These are phyloP conservation scores for Arabis alpina DNA, from an alignment of 345 rosid genomes.

Conservation along the genomic window DNA sequence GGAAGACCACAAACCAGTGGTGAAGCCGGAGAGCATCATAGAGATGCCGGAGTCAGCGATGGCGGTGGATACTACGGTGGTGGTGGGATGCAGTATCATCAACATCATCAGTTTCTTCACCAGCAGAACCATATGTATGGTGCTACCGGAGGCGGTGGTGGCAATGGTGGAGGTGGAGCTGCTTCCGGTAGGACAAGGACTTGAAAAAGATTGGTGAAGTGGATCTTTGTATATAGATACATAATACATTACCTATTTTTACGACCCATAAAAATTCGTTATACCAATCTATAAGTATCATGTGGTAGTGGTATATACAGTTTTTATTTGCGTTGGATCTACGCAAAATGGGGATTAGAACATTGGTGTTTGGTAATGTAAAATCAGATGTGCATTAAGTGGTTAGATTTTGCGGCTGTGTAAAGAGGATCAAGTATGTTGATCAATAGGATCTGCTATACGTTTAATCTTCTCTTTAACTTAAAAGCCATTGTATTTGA, in stretches of 20 bases:
- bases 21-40: slow-evolving; percentile 45
- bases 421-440: slow-evolving; percentile 36
- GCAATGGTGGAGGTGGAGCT: slow-evolving; percentile 28
- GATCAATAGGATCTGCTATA: slow-evolving; percentile 31
- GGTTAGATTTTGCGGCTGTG: slow-evolving; percentile 41
- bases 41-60: slow-evolving; percentile 41
- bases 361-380: slow-evolving; percentile 29
- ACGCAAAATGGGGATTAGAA: slow-evolving; percentile 12
- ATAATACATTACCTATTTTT: slow-evolving; percentile 32
- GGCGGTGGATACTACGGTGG: slow-evolving; percentile 40
- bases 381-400: slow-evolving; percentile 34
- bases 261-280: slow-evolving; percentile 10
- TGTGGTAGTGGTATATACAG: slow-evolving; percentile 19
- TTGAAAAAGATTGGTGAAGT: slow-evolving; percentile 30
- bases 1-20: slow-evolving; percentile 39
- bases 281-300: slow-evolving; percentile 17
- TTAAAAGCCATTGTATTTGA: slow-evolving; percentile 23
- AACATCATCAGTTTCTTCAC: slow-evolving; percentile 46
- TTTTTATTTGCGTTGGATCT: slow-evolving; percentile 13
- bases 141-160: slow-evolving; percentile 30
- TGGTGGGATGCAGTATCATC: slow-evolving; percentile 44
- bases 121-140: slow-evolving; percentile 44
- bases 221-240: slow-evolving; percentile 41
- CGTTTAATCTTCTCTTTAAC: slow-evolving; percentile 24
- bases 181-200: slow-evolving; percentile 45